phyloP scores from a whole-genome alignment of 1,284 basidiomycete genomes.

The Pyrrhoderma lamaoense region DNA sequence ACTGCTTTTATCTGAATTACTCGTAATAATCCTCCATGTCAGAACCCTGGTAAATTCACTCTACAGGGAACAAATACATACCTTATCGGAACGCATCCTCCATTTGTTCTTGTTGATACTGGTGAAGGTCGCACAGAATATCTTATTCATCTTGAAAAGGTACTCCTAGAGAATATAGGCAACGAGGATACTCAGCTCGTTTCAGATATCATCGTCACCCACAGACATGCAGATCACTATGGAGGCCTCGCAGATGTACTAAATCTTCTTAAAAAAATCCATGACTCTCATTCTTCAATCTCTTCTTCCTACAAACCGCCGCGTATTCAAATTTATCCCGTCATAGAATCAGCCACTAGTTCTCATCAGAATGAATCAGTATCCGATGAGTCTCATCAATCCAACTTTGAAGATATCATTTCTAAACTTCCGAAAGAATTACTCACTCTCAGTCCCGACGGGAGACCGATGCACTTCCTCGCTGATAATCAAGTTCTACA shows the following conservation, averaged over 20 bases:
- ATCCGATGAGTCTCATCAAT: constrained; percentile 30
- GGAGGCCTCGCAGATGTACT: constrained; percentile 74
- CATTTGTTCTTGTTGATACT: constrained; percentile 81
- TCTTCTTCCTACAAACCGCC: constrained; percentile 48
- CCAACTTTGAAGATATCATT: no score
- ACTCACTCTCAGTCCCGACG: constrained; percentile 36
- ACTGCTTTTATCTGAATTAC: not conserved
- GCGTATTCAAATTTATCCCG: constrained; percentile 63
- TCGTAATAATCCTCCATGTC: no score
- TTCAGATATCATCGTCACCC: constrained; percentile 85
- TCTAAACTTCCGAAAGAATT: constrained; percentile 33
- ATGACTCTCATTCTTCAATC: constrained; percentile 39
- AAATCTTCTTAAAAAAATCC: constrained; percentile 51
- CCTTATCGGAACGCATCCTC: constrained; percentile 63
- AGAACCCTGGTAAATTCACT: constrained; percentile 91
- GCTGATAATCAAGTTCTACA: constrained; percentile 44
- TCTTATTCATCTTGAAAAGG: constrained; percentile 56
- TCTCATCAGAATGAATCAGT: constrained; percentile 30
- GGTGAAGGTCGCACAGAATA: constrained; percentile 76
- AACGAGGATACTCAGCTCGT: constrained; percentile 28
- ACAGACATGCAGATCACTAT: constrained; percentile 86
- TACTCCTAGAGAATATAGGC: constrained; percentile 32
- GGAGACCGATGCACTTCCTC: constrained; percentile 48
- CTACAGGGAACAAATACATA: constrained; percentile 96
- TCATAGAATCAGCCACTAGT: constrained; percentile 23